phyloP scores from a whole-genome alignment of 306 rosid genomes.

The Cicer yamashitae region DNA sequence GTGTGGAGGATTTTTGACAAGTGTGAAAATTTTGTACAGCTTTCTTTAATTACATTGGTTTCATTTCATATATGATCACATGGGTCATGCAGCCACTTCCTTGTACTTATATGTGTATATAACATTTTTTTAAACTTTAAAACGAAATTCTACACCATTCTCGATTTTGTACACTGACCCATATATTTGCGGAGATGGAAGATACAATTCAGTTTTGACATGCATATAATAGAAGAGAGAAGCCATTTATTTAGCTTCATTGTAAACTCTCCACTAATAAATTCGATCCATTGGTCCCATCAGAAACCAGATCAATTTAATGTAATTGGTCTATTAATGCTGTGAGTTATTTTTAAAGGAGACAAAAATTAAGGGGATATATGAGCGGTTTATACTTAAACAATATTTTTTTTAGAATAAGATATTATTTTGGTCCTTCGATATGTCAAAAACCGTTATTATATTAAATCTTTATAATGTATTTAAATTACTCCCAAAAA shows the following conservation, averaged over 20 bases:
- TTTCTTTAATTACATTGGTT: conserved; percentile 44
- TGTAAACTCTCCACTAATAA: background rate
- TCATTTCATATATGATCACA: conserved; percentile 43
- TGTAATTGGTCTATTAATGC: too few relatives aligned
- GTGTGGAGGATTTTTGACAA: conserved; percentile 47
- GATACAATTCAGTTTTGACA: background rate
- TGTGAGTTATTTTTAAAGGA: too few relatives aligned
- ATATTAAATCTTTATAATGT: too few relatives aligned
- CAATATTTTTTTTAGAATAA: too few relatives aligned
- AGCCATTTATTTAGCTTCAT: background rate
- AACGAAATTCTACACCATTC: background rate
- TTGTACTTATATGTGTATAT: conserved; percentile 12
- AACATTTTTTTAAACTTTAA: background rate
- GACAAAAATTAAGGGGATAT: too few relatives aligned
- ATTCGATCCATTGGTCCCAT: too few relatives aligned
- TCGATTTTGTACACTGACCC: background rate
- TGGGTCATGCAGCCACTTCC: conserved; percentile 47
- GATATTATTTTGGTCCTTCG: too few relatives aligned
- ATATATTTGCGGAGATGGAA: background rate
- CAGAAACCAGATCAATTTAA: too few relatives aligned
- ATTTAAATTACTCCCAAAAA: too few relatives aligned
- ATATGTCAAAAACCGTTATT: too few relatives aligned
- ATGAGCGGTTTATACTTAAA: too few relatives aligned
- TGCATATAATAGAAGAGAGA: background rate
- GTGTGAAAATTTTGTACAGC: conserved; percentile 43